Evolutionary conservation across 441 rosid genomes (phyloP).

Genomic region (Adansonia gregorii): DNA sequence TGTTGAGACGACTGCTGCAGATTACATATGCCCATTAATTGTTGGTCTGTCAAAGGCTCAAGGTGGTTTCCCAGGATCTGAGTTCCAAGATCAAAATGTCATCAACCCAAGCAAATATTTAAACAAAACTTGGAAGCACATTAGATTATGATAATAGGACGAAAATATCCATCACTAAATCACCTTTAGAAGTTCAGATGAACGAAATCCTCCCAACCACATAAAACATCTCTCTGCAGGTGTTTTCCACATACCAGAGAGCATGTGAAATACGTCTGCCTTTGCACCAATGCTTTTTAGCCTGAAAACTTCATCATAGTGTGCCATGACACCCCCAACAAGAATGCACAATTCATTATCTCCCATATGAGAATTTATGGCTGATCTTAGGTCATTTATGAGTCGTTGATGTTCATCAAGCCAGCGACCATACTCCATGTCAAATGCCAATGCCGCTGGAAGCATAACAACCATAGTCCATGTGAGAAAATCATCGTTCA

Average conservation of each 20-base stretch:
- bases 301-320: conserved; percentile 71
- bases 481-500: background rate
- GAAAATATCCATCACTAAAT: conserved; percentile 2
- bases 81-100: conserved; percentile 10
- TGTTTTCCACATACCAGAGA: conserved; percentile 95
- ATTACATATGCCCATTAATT: conserved; percentile 87
- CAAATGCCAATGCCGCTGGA: conserved; percentile 74
- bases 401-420: conserved; percentile 78
- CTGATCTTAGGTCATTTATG: conserved; percentile 71
- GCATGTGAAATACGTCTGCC: conserved; percentile 91
- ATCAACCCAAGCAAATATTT: conserved; percentile 11
- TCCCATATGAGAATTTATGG: conserved; percentile 60
- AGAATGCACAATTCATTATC: conserved; percentile 68
- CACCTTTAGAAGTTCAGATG: conserved; percentile 92
- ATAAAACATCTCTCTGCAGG: conserved; percentile 93
- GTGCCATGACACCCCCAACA: conserved; percentile 81
- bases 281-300: conserved; percentile 74
- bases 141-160: background rate
- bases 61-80: conserved; percentile 87
- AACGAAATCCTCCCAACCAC: conserved; percentile 96
- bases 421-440: conserved; percentile 82
- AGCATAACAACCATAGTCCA: conserved; percentile 21
- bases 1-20: conserved; percentile 96
- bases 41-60: conserved; percentile 86
- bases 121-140: background rate